Evolutionary conservation across 192 early-diverging fungal species (phyloP), one percentile per base, ranked within the genome.

Genomic region (Coemansia umbellata): DNA sequence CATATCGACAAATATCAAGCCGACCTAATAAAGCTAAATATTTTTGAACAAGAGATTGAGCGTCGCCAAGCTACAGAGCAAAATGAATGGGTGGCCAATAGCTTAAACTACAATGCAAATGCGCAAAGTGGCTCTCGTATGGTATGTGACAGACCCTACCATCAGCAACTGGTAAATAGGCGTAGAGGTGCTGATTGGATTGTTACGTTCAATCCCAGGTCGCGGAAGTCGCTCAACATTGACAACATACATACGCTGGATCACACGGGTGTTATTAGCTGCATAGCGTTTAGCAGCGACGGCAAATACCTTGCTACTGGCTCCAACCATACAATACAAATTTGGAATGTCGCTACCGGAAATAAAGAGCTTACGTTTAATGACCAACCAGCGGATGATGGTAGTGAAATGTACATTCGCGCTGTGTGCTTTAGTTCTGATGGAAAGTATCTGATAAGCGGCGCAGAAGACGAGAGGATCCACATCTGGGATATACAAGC

Each of bases 341-440:
- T 98, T 44, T 96, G 85, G 74, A 93, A 93, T 60, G 85, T 90
- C n/a, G 55, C 62, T 8, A 88, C 85, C 4, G 91, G 90, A 11
- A 63, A 78, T 31, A 87, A 80, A 48, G 81, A 93, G 24, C 91
- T 84, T 60, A 84, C 85, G 42, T 74, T 95, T 49, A 77, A 80
- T 10, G 93, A 94, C 70, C 85, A 91, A 41, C 82, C 68, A 35
- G 83, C 82, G 18, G 81, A 83, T 26, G 84, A 85, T 74, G 81
- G 84, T 52, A 80, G 82, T 37, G 96, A 98, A 72, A 74, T 97
- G 43, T 99, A 99, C 55, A 93, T 99, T 66, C 87, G 96, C 18
- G 91, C 89, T 5, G 94, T 99, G 32, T 90, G 89, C 78, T 99
- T 99, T 60, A 91, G 88, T 55, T 93, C 96, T 10, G 93, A 95